These are phyloP conservation scores for Chytridium lagenaria DNA, from an alignment of 371 early-diverging fungal species.

Conservation along the genomic window DNA sequence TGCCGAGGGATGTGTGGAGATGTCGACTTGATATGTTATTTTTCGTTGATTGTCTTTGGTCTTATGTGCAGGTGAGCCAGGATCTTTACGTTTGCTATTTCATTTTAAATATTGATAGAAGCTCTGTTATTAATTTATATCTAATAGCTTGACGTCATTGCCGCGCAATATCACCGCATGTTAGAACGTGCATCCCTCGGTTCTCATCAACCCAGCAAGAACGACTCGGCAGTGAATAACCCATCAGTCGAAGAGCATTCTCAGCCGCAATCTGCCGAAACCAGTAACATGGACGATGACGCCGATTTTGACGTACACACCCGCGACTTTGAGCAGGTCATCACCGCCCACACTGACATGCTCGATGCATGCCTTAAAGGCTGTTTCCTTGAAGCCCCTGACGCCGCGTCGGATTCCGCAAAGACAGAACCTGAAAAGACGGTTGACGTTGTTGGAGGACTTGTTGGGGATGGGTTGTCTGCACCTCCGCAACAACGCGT, in stretches of 20 bases:
- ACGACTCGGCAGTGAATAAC: too few species aligned
- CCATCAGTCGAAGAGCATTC: too few species aligned
- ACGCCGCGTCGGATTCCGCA: background rate
- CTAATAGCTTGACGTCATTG: conserved; percentile 70
- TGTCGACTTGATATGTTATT: conserved; percentile 70
- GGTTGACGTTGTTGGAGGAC: too few species aligned
- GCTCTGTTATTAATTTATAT: background rate
- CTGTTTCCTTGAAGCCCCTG: conserved; percentile 56
- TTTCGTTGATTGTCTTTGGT: conserved; percentile 78
- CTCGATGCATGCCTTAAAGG: conserved; percentile 57
- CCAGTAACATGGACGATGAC: too few species aligned
- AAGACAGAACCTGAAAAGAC: too few species aligned
- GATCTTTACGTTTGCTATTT: background rate
- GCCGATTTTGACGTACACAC: too few species aligned
- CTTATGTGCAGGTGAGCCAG: conserved; percentile 69
- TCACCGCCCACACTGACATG: conserved; percentile 57
- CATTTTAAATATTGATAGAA: background rate
- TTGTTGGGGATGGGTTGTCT: too few species aligned
- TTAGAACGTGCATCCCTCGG: conserved; percentile 38
- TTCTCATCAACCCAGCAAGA: conserved; percentile 14
- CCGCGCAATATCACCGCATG: conserved; percentile 44
- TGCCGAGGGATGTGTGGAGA: conserved; percentile 46
- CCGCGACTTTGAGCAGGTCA: conserved; percentile 65
- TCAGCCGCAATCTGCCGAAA: too few species aligned
- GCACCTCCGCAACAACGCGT: too few species aligned